Conservation (phyloP, 768 basidiomycete genomes). For the Tremella fuciformis region DNA sequence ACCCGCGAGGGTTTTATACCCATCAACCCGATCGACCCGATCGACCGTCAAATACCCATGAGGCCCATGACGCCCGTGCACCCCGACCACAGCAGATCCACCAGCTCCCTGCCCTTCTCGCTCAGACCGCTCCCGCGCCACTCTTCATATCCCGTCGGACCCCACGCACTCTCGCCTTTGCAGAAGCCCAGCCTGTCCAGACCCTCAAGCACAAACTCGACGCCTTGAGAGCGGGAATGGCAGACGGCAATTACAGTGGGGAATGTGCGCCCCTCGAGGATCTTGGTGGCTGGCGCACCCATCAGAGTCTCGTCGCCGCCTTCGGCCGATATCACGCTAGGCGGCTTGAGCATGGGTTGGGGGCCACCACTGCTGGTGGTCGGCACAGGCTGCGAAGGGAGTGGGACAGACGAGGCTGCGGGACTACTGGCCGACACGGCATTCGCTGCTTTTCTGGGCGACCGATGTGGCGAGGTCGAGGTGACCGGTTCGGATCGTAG, state of each 20-base stretch:
- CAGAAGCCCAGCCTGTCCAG: slow-evolving; percentile 72
- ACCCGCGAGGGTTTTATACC: too few relatives aligned
- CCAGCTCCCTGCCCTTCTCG: slow-evolving; percentile 42
- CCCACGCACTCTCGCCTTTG: slow-evolving; percentile 51
- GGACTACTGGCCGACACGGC: too few relatives aligned
- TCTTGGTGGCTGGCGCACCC: slow-evolving; percentile 41
- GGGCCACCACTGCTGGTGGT: not conserved
- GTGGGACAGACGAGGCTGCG: too few relatives aligned
- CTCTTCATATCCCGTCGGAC: slow-evolving; percentile 54
- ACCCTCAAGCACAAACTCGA: slow-evolving; percentile 78
- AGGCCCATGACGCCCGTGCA: slow-evolving; percentile 51
- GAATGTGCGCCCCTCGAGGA: slow-evolving; percentile 64
- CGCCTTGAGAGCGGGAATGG: slow-evolving; percentile 52
- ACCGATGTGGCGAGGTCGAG: slow-evolving; percentile 7
- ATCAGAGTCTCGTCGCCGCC: slow-evolving; percentile 10
- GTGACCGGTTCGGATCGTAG: slow-evolving; percentile 54
- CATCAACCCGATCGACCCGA: too few relatives aligned
- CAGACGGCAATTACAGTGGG: slow-evolving; percentile 57
- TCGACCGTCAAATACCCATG: slow-evolving; percentile 1
- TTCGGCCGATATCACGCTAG: slow-evolving; percentile 10
- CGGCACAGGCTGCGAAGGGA: too few relatives aligned
- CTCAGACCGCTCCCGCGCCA: slow-evolving; percentile 49
- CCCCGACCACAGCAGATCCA: slow-evolving; percentile 50
- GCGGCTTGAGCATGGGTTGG: not conserved
- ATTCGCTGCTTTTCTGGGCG: slow-evolving; percentile 7